Conservation (phyloP, 1,284 basidiomycete species). For the Ustilago tritici region DNA sequence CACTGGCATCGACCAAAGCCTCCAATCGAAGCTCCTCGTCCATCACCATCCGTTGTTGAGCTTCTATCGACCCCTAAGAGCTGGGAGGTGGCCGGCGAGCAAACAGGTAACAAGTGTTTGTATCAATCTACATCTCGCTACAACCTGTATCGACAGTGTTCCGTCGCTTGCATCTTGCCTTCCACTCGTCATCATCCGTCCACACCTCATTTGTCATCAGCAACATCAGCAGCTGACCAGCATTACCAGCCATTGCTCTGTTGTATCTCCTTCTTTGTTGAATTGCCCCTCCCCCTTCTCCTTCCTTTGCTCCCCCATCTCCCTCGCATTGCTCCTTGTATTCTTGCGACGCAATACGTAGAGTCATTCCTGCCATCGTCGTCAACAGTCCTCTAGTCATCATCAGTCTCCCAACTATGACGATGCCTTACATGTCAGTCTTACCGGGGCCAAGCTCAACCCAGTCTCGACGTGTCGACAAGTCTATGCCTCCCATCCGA, state of each 20-base stretch:
- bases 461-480: conserved; percentile 15
- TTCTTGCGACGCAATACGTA: neutral
- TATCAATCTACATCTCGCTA: neutral
- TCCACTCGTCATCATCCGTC: neutral
- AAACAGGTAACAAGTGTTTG: neutral
- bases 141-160: neutral
- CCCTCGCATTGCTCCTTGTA: neutral
- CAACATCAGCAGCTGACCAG: neutral
- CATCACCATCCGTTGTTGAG: conserved; percentile 1
- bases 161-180: neutral
- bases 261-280: neutral
- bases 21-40: neutral
- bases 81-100: neutral
- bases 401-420: conserved; percentile 18
- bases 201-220: neutral
- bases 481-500: conserved; percentile 15
- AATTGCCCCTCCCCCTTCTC: neutral
- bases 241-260: neutral
- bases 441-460: conserved; percentile 8
- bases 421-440: conserved; percentile 18
- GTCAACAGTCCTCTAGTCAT: neutral
- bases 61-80: neutral
- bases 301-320: neutral
- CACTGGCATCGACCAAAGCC: neutral
- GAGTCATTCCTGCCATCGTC: neutral